Base-by-base conservation (phyloP, 495 filamentous ascomycete species). In the Tuber melanosporum region DNA sequence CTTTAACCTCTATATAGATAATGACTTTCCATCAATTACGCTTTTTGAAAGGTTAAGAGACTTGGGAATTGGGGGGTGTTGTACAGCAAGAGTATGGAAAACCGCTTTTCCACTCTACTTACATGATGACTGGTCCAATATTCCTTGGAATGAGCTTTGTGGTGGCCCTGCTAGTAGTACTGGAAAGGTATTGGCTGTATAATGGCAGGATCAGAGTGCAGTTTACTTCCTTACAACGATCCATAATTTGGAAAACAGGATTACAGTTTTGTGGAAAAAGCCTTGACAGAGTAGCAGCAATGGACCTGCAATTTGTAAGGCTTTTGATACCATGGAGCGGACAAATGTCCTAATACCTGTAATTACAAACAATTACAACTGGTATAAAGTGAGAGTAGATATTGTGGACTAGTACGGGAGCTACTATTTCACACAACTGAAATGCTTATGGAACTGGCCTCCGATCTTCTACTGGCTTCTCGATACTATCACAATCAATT, bases 301-400 rank as follows among this genome's bases (percentile, higher is more conserved):
- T n/a, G 76, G 46, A 22, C 80, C 19, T 3, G 77, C 76, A 46
- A 46, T 72, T 26, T 14, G 47, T 6, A 49, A 73, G 52, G 76
- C 77, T 9, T 82, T 80, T 77, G 74, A 52, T 5, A 73, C 76
- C 10, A 57, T 70, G 3, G 42, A 71, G 1, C 70, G 19, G 22
- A 77, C 74, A 45, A 70, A 75, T 26, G 15, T 74, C 3, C 0
- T 2, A 39, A 77, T 79, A 32, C 66, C 78, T n/a, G 39, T 39
- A 41, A 49, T 74, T 75, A 79, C 81, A 12, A 57, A 81, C n/a
- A 74, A 79, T 71, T 77, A 81, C 66, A 81, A 79, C 70, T 42
- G 71, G 45, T 74, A 83, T 81, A 82, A 82, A 0, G 14, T 45
- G 7, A 78, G 82, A 22, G 76, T 83, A n/a, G 74, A 81, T 72